These are phyloP conservation scores for Aspergillus sp. DNA, from an alignment of 2,329 filamentous ascomycete species.

Conservation along the genomic window DNA sequence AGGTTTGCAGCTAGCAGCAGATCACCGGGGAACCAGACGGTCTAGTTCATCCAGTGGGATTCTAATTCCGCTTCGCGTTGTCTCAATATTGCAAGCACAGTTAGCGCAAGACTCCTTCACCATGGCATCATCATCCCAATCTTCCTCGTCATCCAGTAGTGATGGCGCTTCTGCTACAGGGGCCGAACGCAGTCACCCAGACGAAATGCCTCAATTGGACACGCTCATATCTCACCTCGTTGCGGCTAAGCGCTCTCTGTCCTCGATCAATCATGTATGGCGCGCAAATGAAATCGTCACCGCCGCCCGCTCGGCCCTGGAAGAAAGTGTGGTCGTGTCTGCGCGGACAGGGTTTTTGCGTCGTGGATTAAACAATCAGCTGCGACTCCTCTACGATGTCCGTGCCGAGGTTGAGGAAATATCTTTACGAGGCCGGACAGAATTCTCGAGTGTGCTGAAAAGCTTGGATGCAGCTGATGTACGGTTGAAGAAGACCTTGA, in stretches of 20 bases:
- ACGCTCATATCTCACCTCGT: constrained; percentile 76
- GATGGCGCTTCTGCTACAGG: constrained; percentile 6
- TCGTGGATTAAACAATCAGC: constrained; percentile 47
- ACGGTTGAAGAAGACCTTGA: constrained; percentile 48
- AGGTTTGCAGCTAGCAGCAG: not conserved
- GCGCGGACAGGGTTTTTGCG: constrained; percentile 62
- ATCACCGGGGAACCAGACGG: not conserved
- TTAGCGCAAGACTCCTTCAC: not conserved
- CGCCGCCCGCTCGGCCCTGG: constrained; percentile 63
- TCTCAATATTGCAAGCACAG: not conserved
- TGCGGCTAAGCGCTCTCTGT: constrained; percentile 77
- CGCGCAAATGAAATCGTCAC: constrained; percentile 81
- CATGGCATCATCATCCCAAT: constrained; percentile 27
- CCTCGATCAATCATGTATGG: constrained; percentile 72
- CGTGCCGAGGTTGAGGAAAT: constrained; percentile 37
- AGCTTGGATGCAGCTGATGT: constrained; percentile 53
- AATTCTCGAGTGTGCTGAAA: constrained; percentile 44
- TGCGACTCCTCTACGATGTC: constrained; percentile 38
- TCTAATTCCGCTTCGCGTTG: not conserved
- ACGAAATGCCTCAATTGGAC: constrained; percentile 49
- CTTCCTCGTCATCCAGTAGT: constrained; percentile 19
- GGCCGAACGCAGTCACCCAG: constrained; percentile 9
- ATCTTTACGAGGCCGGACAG: constrained; percentile 33
- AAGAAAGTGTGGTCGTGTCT: constrained; percentile 66
- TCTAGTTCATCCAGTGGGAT: not conserved